Conservation (phyloP, 257 asterid species). For the Nicotiana noctiflora region DNA sequence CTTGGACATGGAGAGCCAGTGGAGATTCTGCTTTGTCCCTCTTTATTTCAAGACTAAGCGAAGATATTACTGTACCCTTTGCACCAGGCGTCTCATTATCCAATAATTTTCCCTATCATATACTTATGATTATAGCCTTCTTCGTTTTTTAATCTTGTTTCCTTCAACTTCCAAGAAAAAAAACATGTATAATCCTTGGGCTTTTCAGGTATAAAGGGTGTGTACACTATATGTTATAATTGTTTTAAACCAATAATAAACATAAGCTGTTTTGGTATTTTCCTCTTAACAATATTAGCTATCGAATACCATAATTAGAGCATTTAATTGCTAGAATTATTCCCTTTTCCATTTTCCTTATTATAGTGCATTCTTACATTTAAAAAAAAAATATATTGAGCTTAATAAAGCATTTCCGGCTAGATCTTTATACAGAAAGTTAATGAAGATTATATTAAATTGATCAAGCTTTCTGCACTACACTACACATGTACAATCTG, state of each 20-base stretch:
- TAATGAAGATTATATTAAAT: not conserved
- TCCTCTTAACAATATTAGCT: too few species aligned
- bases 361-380: too few species aligned
- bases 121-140: not conserved
- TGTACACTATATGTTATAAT: not conserved
- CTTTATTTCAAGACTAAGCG: slow-evolving; percentile 68
- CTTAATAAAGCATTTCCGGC: too few species aligned
- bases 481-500: not conserved
- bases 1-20: slow-evolving; percentile 69
- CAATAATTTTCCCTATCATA: slow-evolving; percentile 23
- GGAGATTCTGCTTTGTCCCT: slow-evolving; percentile 82
- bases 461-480: not conserved
- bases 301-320: too few species aligned
- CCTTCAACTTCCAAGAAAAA: not conserved
- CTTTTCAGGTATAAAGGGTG: not conserved
- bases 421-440: not conserved
- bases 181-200: not conserved
- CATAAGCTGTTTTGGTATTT: too few species aligned
- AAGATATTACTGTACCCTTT: slow-evolving; percentile 52
- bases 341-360: too few species aligned
- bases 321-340: too few species aligned
- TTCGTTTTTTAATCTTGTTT: not conserved
- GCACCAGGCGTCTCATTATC: slow-evolving; percentile 53
- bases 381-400: too few species aligned
- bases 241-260: too few species aligned